Evolutionary conservation across 2,329 filamentous ascomycete genomes (phyloP).

Genomic region (Bipolaris zeicola): DNA sequence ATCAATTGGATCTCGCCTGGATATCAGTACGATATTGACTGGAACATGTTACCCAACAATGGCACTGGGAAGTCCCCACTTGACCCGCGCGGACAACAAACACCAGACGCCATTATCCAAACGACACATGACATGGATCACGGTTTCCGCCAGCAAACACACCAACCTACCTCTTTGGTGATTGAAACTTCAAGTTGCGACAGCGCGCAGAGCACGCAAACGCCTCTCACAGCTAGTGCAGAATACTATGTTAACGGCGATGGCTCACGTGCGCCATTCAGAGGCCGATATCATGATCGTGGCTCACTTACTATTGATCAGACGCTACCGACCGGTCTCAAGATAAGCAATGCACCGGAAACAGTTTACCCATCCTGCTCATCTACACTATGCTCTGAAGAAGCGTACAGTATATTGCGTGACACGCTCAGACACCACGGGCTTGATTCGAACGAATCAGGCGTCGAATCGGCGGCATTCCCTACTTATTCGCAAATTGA

Average conservation of each 20-base stretch:
- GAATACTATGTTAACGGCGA: neutral
- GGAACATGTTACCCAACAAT: conserved; percentile 11
- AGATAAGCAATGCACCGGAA: neutral
- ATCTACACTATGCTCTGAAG: neutral
- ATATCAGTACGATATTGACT: conserved; percentile 12
- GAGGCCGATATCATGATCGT: neutral
- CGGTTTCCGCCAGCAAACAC: neutral
- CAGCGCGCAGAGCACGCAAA: neutral
- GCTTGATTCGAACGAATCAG: neutral
- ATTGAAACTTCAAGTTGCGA: neutral
- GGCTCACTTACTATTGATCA: neutral
- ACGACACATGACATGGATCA: neutral
- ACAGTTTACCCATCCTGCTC: neutral
- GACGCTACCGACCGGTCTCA: neutral
- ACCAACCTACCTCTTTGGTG: neutral
- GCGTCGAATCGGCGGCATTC: conserved; percentile 12
- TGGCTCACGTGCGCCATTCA: neutral
- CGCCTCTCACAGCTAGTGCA: neutral
- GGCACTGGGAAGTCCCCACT: neutral
- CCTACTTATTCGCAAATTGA: conserved; percentile 28
- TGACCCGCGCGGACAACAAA: neutral
- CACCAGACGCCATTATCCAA: neutral
- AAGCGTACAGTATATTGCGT: conserved; percentile 3
- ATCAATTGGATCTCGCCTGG: conserved; percentile 19
- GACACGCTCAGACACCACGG: neutral